Conservation (phyloP, 805 yeast species). For the Saturnispora quitensis region DNA sequence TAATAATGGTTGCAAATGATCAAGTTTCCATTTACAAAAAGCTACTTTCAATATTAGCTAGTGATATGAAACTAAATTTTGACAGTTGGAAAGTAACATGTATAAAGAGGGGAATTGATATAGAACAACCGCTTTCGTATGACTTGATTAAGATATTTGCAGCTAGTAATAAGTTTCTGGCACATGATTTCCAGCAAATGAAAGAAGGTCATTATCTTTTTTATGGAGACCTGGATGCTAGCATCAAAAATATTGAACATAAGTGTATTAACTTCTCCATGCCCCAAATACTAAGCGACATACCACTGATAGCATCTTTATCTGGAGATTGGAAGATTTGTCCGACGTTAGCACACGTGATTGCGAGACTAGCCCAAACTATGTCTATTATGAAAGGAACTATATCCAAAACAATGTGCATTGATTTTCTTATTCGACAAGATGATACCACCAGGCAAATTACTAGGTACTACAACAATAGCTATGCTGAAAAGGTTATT, state of each 20-base stretch:
- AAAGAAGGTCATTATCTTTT: slow-evolving; percentile 39
- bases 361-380: slow-evolving; percentile 45
- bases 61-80: slow-evolving; percentile 28
- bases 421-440: slow-evolving; percentile 11
- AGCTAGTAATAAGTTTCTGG: slow-evolving; percentile 29
- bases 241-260: background rate
- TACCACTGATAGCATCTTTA: slow-evolving; percentile 1
- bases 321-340: slow-evolving; percentile 40
- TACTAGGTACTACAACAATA: slow-evolving; percentile 30
- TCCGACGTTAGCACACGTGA: slow-evolving; percentile 47
- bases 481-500: slow-evolving; percentile 25
- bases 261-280: background rate
- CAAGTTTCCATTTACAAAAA: slow-evolving; percentile 55
- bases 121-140: slow-evolving; percentile 40
- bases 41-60: slow-evolving; percentile 34
- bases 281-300: background rate
- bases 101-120: slow-evolving; percentile 35
- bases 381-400: slow-evolving; percentile 29
- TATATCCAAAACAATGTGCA: slow-evolving; percentile 33
- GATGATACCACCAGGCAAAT: slow-evolving; percentile 8
- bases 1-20: slow-evolving; percentile 30
- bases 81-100: slow-evolving; percentile 38
- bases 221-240: slow-evolving; percentile 26
- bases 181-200: slow-evolving; percentile 36
- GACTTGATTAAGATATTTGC: slow-evolving; percentile 32